A percentile compares a stretch with the other conserved stretches of the same genome.
Conservation (phyloP, 2,329 filamentous ascomycete genomes). For the Eutypa lata region DNA sequence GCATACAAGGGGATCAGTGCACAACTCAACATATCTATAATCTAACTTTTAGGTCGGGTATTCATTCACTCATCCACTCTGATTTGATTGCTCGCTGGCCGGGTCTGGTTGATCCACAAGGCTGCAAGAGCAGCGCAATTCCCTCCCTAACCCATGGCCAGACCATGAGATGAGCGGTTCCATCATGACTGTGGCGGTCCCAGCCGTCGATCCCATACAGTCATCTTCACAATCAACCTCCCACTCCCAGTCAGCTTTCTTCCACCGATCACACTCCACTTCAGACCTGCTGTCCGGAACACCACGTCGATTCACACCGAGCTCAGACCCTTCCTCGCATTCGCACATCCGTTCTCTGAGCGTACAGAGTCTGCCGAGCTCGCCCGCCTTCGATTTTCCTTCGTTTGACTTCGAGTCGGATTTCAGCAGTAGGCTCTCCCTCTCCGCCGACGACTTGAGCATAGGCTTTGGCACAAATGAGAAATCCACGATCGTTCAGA, state of each 20-base stretch:
- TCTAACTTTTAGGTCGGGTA: background rate
- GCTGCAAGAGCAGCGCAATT: background rate
- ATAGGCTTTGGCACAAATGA: conserved; percentile 23
- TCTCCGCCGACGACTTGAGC: conserved; percentile 28
- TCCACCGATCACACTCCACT: conserved; percentile 30
- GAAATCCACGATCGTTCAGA: conserved; percentile 15
- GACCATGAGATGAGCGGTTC: conserved; percentile 43
- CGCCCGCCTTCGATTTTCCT: conserved; percentile 48
- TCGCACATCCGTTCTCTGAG: conserved; percentile 19
- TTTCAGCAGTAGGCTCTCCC: conserved; percentile 44
- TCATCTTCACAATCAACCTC: conserved; percentile 7
- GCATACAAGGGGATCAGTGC: background rate
- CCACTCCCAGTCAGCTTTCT: conserved; percentile 21
- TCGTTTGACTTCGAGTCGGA: conserved; percentile 50
- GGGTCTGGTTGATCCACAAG: background rate
- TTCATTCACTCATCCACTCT: background rate
- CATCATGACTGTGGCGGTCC: conserved; percentile 35
- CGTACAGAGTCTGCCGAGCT: conserved; percentile 33
- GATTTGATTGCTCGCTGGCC: background rate
- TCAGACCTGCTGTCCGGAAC: conserved; percentile 12
- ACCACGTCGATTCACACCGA: conserved; percentile 6
- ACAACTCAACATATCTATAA: background rate
- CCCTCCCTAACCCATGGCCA: conserved; percentile 1
- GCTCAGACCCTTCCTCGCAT: background rate
- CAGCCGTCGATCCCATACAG: conserved; percentile 36